These are phyloP conservation scores for Pseudonitzschia multiseries DNA, from an alignment of 108 stramenopile genomes.

Conservation along the genomic window DNA sequence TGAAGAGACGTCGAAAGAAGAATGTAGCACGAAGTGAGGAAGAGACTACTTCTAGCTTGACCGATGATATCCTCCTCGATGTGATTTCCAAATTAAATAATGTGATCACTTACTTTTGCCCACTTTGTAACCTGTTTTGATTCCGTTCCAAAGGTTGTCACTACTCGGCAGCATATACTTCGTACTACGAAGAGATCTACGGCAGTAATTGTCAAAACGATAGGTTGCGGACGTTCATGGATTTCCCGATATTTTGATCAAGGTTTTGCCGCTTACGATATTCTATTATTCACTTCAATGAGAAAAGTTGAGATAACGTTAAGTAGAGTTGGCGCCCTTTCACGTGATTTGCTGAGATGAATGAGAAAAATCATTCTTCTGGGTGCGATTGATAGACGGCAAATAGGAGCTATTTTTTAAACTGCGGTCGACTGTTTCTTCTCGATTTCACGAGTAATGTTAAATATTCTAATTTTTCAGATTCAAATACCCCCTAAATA, in stretches of 20 bases:
- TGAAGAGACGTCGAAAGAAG: background rate
- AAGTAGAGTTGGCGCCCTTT: background rate
- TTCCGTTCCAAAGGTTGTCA: too few relatives aligned
- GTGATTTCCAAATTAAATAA: background rate
- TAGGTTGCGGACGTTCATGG: background rate
- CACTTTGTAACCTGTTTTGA: too few relatives aligned
- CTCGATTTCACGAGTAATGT: background rate
- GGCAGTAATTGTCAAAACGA: too few relatives aligned
- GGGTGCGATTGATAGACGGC: too few relatives aligned
- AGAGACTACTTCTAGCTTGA: background rate
- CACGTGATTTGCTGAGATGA: background rate
- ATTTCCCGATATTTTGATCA: background rate
- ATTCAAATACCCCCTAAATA: background rate
- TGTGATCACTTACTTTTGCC: too few relatives aligned
- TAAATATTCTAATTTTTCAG: background rate
- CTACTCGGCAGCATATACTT: too few relatives aligned
- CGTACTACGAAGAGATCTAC: too few relatives aligned
- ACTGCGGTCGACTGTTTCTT: background rate
- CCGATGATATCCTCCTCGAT: background rate
- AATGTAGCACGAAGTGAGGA: background rate
- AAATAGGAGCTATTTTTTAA: too few relatives aligned
- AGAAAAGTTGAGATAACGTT: background rate
- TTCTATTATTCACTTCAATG: background rate
- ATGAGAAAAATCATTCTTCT: background rate
- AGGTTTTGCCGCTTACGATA: background rate